Base-by-base conservation (phyloP, 495 filamentous ascomycete species). In the Hypoxylon fuscum region DNA sequence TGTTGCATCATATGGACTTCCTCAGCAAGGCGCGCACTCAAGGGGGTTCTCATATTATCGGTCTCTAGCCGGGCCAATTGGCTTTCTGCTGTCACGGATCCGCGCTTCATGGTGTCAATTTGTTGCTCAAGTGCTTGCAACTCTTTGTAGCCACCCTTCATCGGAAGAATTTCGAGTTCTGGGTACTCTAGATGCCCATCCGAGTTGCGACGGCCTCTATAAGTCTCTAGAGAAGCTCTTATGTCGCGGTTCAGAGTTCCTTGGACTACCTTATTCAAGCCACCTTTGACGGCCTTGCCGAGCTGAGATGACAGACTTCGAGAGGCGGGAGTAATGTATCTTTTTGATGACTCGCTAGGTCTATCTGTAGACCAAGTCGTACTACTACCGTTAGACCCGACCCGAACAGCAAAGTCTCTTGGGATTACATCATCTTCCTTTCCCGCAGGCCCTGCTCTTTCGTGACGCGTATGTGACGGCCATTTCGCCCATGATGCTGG, bases 401-500 rank as follows among this genome's bases (percentile, higher is more conserved):
- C 21, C 10, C 5, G 21, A 8, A 54, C 31, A 18, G 53, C 61
- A 31, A 69, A 68, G 50, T 72, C 67, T 20, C 48, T 60, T 7
- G 59, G 29, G 9, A 40, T 51, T 9, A 70, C 72, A 32, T 58
- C 55, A 20, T 74, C 70, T 20, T 52, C 49, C 21, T 62, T 47
- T 9, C 62, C 55, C 27, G 68, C 66, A 5, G 55, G 38, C 14
- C 55, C 71, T n/a, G 66, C 73, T 37, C 74, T 68, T 49, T 76
- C 65, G 4, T 58, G 57, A 3, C 73, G 73, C 25, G 68, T 74
- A 44, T 73, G 62, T 9, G 72, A 77, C n/a, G 74, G 73, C 61
- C 72, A 77, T 35, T 64, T 71, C 9, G 74, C 66, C 74, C 74
- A 77, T 6, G 70, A 69, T 15, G 62, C 72, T 9, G 73, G 70